Evolutionary conservation across 164 flowering plant species (phyloP), one percentile per base, ranked within the genome.

Genomic region (Paratinospora sagittata): DNA sequence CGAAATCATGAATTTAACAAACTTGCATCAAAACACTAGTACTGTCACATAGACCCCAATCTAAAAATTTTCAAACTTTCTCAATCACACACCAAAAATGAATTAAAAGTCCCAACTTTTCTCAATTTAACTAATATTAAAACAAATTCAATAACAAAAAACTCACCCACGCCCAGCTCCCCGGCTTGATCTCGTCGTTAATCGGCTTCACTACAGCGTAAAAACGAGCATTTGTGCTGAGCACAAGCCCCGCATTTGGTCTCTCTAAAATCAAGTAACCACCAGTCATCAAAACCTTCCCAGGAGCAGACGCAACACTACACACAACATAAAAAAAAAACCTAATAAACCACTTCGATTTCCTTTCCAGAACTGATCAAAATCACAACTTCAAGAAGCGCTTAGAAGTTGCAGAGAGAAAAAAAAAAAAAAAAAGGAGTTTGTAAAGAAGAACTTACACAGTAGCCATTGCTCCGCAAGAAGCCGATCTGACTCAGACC

Each of bases 251-350:
- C 0, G 98, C 88, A 86, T 96, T 93, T 9, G 98, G 98, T 75
- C 96, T 90, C 79, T 96, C 99, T 78, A 96, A 77, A 47, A 96
- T 81, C 16, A 96, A 85, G 79, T 96, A 96, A 19, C 98, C 99
- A 3, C 99, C 99, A 9, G 97, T 93, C 85, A 96, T 83, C 84
- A 96, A 83, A 69, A 96, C 99, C 82, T 96, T 95, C 74, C 99
- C 99, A 47, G 99, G 99, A 74, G 99, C 98, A 39, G 98, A 96
- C 74, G 89, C 97, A 71, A 91, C 92, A 43, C 96, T 90, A 79
- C 5, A 67, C 6, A n/a, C 34, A 66, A 60, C 65, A n/a, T n/a
- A 77, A 63, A 62, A 68, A 17, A n/a, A 43, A 52, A 11, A n/a
- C 63, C 63, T 1, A 14, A 26, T 60, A 23, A 60, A 60, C 24